phyloP scores from a whole-genome alignment of 2,329 filamentous ascomycete species.

The Beauveria sp. region DNA sequence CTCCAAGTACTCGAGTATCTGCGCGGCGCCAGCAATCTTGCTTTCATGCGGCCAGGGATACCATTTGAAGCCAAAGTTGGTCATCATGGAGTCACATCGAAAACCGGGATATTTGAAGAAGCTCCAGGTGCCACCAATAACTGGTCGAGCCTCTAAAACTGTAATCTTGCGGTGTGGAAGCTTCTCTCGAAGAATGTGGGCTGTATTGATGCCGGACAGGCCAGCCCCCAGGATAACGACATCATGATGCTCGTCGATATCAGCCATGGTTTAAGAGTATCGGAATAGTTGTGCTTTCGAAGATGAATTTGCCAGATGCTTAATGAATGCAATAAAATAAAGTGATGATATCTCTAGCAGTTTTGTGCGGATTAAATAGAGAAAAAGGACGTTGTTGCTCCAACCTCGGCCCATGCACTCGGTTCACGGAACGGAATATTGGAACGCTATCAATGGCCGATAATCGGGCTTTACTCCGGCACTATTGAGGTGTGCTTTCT shows the following conservation, averaged over 20 bases:
- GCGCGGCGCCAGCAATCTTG: constrained; percentile 40
- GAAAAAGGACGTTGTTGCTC: no score
- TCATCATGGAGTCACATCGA: constrained; percentile 52
- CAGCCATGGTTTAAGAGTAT: background rate
- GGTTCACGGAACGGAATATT: no score
- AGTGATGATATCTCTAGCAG: no score
- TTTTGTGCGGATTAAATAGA: no score
- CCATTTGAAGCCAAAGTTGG: constrained; percentile 58
- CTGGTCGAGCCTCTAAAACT: constrained; percentile 56
- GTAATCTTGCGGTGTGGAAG: constrained; percentile 48
- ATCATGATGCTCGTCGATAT: constrained; percentile 26
- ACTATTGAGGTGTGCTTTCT: no score
- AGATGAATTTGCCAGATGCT: no score
- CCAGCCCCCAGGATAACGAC: constrained; percentile 61
- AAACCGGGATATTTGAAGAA: constrained; percentile 68
- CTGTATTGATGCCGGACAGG: constrained; percentile 64
- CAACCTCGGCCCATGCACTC: no score
- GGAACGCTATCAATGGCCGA: no score
- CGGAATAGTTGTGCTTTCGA: no score
- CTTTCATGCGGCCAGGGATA: constrained; percentile 53
- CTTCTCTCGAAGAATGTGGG: constrained; percentile 52
- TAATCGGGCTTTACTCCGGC: no score
- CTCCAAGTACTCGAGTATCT: constrained; percentile 44
- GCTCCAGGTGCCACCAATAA: constrained; percentile 66
- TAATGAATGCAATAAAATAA: no score